Base-by-base conservation (phyloP, 352 stramenopile species). In the Phytophthora lateralis region DNA sequence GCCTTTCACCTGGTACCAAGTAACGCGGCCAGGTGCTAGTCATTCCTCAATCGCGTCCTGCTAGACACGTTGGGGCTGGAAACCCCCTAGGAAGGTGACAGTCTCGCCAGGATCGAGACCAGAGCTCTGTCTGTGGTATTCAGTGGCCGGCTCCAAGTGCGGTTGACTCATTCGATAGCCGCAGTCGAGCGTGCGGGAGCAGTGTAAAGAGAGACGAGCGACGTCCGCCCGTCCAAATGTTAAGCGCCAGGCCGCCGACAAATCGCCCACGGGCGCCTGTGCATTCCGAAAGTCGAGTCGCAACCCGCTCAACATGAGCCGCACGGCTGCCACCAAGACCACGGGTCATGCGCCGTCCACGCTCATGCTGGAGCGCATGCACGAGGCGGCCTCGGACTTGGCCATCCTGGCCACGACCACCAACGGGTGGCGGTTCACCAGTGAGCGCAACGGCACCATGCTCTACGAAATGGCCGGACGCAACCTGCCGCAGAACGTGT, bases 281-380 rank as follows among this genome's bases (percentile, higher is more conserved):
- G 30, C 65, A 78, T 78, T 85, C 58, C 54, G n/a, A 62, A 83
- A 80, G 54, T 81, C 73, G 44, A 63, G 54, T 17, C 50, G 46
- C 51, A 75, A 79, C 57, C 60, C 71, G 59, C 52, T 69, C 43
- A 72, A 52, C 55, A 85, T 85, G 76, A 85, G 76, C 54, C 76
- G 73, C 26, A 77, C 76, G 66, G 72, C 65, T 20, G 62, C 48
- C 17, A 78, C 56, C 55, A 80, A 82, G 59, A 82, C 70, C 34
- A 78, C 77, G 43, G 74, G 69, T 47, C 72, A 82, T 50, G 76
- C 74, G 66, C 82, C 82, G 45, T 89, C 79, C 37, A 59, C 60
- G 20, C 72, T 84, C 8, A 81, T 91, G 68, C 77, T 91, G 41
- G 75, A 80, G 41, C 75, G 77, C 32, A 81, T 87, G 73, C 82